A percentile compares a stretch with the other conserved stretches of the same genome.
Conservation (phyloP, 441 rosid genomes). For the Corymbia calophylla region DNA sequence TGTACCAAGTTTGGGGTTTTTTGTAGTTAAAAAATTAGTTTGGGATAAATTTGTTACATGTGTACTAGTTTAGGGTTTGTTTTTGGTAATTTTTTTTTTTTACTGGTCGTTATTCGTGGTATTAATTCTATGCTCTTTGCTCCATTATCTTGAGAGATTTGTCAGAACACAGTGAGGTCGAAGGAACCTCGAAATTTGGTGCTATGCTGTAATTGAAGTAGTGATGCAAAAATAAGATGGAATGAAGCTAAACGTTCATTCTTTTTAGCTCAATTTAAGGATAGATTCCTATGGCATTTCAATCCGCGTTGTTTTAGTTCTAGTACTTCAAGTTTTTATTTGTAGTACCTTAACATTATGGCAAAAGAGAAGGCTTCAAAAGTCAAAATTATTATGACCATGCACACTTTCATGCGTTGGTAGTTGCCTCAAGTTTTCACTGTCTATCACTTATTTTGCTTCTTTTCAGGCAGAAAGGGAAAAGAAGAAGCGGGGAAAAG, state of each 20-base stretch:
- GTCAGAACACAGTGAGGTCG: neutral
- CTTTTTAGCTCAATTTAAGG: neutral
- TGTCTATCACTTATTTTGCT: neutral
- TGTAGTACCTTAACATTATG: neutral
- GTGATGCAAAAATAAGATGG: neutral
- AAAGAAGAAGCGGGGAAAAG: constrained; percentile 44
- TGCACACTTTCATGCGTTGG: neutral
- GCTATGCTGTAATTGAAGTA: neutral
- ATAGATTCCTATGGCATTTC: neutral
- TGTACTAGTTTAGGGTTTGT: too few species aligned
- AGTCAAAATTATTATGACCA: neutral
- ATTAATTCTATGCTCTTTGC: neutral
- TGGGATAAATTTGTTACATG: too few species aligned
- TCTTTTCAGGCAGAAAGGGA: constrained; percentile 40
- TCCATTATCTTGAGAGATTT: neutral
- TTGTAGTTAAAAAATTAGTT: too few species aligned
- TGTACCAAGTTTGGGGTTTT: too few species aligned
- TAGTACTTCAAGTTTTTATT: neutral
- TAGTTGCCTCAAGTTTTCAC: neutral
- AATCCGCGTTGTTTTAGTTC: neutral
- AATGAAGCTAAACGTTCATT: neutral
- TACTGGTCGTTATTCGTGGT: too few species aligned
- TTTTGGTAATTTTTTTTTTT: too few species aligned
- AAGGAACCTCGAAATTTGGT: neutral
- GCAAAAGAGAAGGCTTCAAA: neutral